Base-by-base conservation (phyloP, 2,329 filamentous ascomycete genomes). In the Cordyceps farinosa region DNA sequence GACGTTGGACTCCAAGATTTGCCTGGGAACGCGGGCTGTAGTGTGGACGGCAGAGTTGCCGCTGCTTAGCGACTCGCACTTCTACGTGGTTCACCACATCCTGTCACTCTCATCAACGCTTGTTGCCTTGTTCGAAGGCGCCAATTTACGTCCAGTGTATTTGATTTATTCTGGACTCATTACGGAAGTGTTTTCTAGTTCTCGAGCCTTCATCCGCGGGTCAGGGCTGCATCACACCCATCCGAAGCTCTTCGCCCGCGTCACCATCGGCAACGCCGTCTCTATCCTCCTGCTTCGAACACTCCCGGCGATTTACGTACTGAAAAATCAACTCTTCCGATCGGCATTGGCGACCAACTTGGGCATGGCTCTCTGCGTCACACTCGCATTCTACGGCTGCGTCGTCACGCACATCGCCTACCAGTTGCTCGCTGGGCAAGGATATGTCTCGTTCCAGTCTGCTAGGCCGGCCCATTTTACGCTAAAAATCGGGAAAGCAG, bases 1-100 rank as follows among this genome's bases (percentile, higher is more conserved):
- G 50, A 36, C 65, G 8, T n/a, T 53, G 13, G 15, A 36, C n/a
- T 63, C 54, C 29, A 61, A 61, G 11, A 22, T 64, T 27, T 67
- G 66, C 15, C 44, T 67, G 1, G 51, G 52, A 17, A 64, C 65
- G 17, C 59, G 65, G 11, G 32, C 38, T 6, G 29, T 64, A 2
- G 62, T 67, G 4, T 67, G 66, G 66, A 44, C 54, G 10, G 65
- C 66, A 9, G 66, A 67, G 54, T 11, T 66, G 32, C 64, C 65
- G 2, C 38, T 65, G 0, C 61, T 67, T 29, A 50, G 65, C 54
- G 62, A 47, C 45, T 63, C 64, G 1, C 44, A 44, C 5, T 66
- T 66, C 11, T 64, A 67, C 34, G 6, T 66, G 5, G 42, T 55
- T 8, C 66, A 67, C 17, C 66, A 67, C 47, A 11, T 62, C 9